phyloP scores from a whole-genome alignment of 352 stramenopile species.

The Nothophytophthora sp. region DNA sequence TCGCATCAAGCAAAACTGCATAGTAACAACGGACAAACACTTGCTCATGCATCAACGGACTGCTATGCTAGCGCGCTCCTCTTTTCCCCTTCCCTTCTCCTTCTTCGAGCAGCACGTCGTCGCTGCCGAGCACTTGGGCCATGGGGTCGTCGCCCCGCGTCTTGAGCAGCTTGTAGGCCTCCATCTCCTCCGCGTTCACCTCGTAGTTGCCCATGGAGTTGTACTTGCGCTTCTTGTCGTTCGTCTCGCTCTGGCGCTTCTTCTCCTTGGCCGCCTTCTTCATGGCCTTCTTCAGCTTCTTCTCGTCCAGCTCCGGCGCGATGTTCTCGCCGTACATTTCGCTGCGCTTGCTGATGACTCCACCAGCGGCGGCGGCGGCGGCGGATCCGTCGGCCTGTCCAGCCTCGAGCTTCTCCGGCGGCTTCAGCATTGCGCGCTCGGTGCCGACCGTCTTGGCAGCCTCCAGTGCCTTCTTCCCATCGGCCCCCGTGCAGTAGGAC shows the following conservation, averaged over 20 bases:
- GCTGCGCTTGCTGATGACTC: constrained; percentile 61
- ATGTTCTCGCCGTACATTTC: constrained; percentile 92
- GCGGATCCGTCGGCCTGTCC: constrained; percentile 12
- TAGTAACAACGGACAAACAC: too few species aligned
- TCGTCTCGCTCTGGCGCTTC: constrained; percentile 37
- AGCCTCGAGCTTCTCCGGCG: constrained; percentile 18
- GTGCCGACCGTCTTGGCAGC: constrained; percentile 58
- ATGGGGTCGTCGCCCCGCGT: constrained; percentile 92
- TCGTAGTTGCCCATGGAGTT: constrained; percentile 91
- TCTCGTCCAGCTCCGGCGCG: constrained; percentile 66
- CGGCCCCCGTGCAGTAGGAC: constrained; percentile 95
- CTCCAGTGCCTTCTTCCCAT: constrained; percentile 91
- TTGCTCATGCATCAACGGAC: too few species aligned
- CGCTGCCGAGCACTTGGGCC: constrained; percentile 84
- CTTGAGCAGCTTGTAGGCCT: constrained; percentile 94
- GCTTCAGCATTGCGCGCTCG: constrained; percentile 57
- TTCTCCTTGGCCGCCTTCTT: constrained; percentile 78
- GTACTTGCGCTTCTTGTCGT: constrained; percentile 94
- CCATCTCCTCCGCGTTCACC: constrained; percentile 96
- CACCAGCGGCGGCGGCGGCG: constrained; percentile 10
- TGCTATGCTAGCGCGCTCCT: constrained; percentile 23
- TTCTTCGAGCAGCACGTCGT: constrained; percentile 52
- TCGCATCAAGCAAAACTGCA: too few species aligned
- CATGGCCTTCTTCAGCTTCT: constrained; percentile 87
- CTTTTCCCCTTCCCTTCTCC: constrained; percentile 26